Conservation (phyloP, 768 basidiomycete genomes). For the Leucocoprinus birnbaumii region DNA sequence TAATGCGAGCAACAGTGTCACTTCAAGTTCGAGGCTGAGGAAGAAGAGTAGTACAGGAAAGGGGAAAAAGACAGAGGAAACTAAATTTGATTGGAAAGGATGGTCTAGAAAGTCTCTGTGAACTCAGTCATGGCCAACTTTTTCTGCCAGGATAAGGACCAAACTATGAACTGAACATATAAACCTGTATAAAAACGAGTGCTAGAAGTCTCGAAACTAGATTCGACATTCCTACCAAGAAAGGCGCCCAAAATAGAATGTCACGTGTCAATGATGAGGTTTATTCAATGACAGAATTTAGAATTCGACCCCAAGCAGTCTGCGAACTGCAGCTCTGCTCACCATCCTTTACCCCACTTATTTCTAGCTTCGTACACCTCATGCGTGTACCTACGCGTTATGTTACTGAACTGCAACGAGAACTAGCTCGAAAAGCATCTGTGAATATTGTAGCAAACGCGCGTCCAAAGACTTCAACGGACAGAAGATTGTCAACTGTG, state of each 20-base stretch:
- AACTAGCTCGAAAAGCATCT: constrained; percentile 9
- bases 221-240: too few species aligned
- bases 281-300: background rate
- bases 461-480: background rate
- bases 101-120: constrained; percentile 10
- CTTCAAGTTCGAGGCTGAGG: background rate
- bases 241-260: too few species aligned
- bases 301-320: background rate
- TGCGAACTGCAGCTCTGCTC: background rate
- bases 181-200: too few species aligned
- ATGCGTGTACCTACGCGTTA: constrained; percentile 11
- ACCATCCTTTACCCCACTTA: too few species aligned
- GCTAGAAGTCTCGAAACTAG: too few species aligned
- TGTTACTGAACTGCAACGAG: constrained; percentile 8
- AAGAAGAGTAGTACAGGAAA: background rate
- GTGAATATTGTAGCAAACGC: background rate
- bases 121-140: too few species aligned
- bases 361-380: background rate
- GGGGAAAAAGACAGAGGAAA: background rate
- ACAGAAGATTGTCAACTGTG: constrained; percentile 3
- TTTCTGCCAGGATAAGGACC: too few species aligned
- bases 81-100: constrained; percentile 10
- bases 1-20: too few species aligned
- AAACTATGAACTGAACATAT: too few species aligned
- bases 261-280: constrained; percentile 9